phyloP scores from a whole-genome alignment of 495 filamentous ascomycete species.

The Pseudevernia furfuracea region DNA sequence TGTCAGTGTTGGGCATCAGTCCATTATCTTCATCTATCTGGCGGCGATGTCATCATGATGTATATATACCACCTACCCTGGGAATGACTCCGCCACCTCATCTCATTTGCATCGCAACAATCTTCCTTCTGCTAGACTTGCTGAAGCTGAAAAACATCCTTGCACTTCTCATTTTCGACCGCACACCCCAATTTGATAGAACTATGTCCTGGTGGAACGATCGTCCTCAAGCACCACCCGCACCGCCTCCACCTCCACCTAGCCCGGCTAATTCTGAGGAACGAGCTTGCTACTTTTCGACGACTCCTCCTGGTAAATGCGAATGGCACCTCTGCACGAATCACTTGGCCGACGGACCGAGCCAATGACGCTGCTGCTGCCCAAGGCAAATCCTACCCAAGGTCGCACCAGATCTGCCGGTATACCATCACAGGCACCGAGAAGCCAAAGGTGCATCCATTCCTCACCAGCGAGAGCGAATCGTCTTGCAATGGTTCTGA shows the following conservation, averaged over 20 bases:
- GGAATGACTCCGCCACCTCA: neutral
- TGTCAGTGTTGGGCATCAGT: constrained; percentile 3
- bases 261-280: constrained; percentile 9
- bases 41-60: neutral
- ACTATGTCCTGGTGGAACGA: constrained; percentile 2
- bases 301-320: neutral
- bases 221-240: constrained; percentile 15
- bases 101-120: neutral
- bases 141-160: neutral
- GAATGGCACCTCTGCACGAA: neutral
- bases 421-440: neutral
- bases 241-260: constrained; percentile 21
- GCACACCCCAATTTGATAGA: neutral
- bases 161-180: neutral
- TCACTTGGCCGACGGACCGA: neutral
- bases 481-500: neutral
- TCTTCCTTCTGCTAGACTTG: neutral
- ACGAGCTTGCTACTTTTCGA: neutral
- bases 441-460: neutral
- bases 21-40: neutral
- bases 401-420: neutral
- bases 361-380: neutral
- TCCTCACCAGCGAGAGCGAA: neutral
- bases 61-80: neutral
- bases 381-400: neutral